phyloP scores from a whole-genome alignment of 2,329 filamentous ascomycete species.

The Fusarium sp. region DNA sequence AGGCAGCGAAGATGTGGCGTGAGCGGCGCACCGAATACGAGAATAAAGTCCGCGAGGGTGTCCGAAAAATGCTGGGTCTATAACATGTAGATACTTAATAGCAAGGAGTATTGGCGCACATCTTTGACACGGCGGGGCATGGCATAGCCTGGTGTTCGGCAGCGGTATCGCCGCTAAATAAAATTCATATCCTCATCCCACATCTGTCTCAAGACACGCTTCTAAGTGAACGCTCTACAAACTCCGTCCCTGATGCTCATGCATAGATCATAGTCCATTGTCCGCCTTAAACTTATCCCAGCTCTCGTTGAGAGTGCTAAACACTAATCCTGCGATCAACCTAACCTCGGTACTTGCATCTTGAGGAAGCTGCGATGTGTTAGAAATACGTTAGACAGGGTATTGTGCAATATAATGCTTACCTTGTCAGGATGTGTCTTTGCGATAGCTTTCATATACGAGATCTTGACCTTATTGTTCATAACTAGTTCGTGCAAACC shows the following conservation, averaged over 20 bases:
- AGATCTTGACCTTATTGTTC: conserved; percentile 93
- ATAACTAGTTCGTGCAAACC: conserved; percentile 92
- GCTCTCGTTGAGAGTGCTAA: conserved; percentile 74
- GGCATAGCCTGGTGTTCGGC: conserved; percentile 41
- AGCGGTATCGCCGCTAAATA: conserved; percentile 33
- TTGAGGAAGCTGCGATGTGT: conserved; percentile 62
- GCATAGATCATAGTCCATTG: conserved; percentile 63
- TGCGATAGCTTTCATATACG: conserved; percentile 98
- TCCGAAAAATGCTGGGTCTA: conserved; percentile 79
- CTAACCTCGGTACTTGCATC: conserved; percentile 70
- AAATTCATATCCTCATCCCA: conserved; percentile 36
- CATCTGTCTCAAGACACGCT: conserved; percentile 21
- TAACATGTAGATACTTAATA: conserved; percentile 46
- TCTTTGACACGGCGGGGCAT: conserved; percentile 21
- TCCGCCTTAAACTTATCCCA: conserved; percentile 78
- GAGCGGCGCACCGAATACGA: conserved; percentile 87
- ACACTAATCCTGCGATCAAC: conserved; percentile 72
- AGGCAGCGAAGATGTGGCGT: conserved; percentile 96
- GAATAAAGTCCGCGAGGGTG: conserved; percentile 81
- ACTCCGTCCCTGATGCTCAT: conserved; percentile 35
- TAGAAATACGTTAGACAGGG: neutral
- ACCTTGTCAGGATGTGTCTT: conserved; percentile 99
- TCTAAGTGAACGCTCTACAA: conserved; percentile 40
- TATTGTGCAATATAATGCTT: conserved; percentile 43
- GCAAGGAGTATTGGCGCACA: conserved; percentile 37